Conservation (phyloP, 495 filamentous ascomycete genomes). For the Talaromyces borbonicus region DNA sequence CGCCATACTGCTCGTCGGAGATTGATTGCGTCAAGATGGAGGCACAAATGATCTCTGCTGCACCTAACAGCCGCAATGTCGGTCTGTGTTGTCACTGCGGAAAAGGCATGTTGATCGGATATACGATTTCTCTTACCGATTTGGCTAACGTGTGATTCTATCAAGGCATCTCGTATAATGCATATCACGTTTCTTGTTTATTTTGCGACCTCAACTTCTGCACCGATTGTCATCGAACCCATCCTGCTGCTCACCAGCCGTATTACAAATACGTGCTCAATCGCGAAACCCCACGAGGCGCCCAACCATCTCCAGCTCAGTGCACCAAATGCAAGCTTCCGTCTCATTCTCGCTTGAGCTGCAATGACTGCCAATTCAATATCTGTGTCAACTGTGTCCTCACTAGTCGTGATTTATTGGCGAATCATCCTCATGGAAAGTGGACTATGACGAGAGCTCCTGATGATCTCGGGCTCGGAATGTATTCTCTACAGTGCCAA, state of each 20-base stretch:
- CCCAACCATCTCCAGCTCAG: not conserved
- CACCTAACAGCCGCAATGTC: not conserved
- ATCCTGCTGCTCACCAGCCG: conserved; percentile 6
- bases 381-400: conserved; percentile 5
- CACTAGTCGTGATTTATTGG: conserved; percentile 1
- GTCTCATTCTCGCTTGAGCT: conserved; percentile 1
- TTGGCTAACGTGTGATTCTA: not conserved
- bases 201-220: conserved; percentile 8
- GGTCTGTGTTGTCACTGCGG: conserved; percentile 7
- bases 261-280: conserved; percentile 5
- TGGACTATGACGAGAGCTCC: not conserved
- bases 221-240: conserved; percentile 3
- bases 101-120: not conserved
- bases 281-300: conserved; percentile 5
- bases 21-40: not conserved
- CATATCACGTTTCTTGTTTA: conserved; percentile 4
- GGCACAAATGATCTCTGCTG: not conserved
- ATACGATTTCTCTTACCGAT: not conserved
- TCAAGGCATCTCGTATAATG: conserved; percentile 2
- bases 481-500: conserved; percentile 5
- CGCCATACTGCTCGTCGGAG: not conserved
- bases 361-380: conserved; percentile 5
- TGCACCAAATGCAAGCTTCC: conserved; percentile 5
- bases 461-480: conserved; percentile 3
- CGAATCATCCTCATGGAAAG: conserved; percentile 5